These are phyloP conservation scores for Vaccinium darrowii DNA, from an alignment of 148 eudicot species.

Conservation along the genomic window DNA sequence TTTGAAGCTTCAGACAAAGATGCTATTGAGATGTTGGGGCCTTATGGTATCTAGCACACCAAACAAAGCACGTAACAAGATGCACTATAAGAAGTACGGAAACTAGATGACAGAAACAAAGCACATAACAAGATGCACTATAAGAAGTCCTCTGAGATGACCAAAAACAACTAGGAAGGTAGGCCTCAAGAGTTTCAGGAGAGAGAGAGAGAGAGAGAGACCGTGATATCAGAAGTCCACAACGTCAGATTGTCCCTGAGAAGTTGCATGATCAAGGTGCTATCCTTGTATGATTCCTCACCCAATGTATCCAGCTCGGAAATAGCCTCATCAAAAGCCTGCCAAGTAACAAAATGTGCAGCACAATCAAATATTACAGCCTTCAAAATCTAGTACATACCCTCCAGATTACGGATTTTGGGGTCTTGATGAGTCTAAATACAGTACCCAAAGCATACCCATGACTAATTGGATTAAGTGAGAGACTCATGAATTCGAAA, in stretches of 20 bases:
- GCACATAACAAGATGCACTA: too few species aligned
- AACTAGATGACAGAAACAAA: too few species aligned
- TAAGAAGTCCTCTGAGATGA: background rate
- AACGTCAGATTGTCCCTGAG: constrained; percentile 76
- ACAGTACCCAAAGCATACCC: background rate
- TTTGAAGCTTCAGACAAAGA: too few species aligned
- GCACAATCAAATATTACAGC: background rate
- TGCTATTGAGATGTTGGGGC: too few species aligned
- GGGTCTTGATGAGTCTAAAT: background rate
- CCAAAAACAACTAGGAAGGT: background rate
- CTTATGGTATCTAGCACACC: too few species aligned
- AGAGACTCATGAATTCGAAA: background rate
- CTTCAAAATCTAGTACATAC: background rate
- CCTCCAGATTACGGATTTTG: background rate
- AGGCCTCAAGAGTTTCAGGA: background rate
- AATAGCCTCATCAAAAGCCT: constrained; percentile 80
- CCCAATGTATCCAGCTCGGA: constrained; percentile 79
- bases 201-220: too few species aligned
- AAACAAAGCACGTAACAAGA: background rate
- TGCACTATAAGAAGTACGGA: background rate
- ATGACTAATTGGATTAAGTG: background rate
- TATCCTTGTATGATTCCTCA: constrained; percentile 82
- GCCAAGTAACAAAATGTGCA: background rate
- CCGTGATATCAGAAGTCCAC: constrained; percentile 78
- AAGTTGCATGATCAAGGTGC: constrained; percentile 85